phyloP scores from a whole-genome alignment of 352 stramenopile species.

The Phytophthora gonapodyides region DNA sequence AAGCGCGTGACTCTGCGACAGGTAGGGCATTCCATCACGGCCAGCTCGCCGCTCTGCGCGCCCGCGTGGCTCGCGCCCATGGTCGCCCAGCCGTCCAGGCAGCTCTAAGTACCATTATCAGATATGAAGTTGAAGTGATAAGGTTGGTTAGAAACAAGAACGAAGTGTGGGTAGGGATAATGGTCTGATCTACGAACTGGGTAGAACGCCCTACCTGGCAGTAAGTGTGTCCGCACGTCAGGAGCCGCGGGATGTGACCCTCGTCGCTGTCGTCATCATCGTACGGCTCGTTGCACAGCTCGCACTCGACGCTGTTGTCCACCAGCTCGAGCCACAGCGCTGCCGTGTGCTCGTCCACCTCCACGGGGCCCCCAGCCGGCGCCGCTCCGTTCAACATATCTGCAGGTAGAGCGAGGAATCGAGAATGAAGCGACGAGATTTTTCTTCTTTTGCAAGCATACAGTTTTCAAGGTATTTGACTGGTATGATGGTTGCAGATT shows the following conservation, averaged over 20 bases:
- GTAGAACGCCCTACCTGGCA: slow-evolving; percentile 59
- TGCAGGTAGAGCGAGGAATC: slow-evolving; percentile 17
- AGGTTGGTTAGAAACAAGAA: slow-evolving; percentile 2
- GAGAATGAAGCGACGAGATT: slow-evolving; percentile 17
- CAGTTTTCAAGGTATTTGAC: slow-evolving; percentile 5
- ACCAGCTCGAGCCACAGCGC: slow-evolving; percentile 75
- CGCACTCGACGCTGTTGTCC: slow-evolving; percentile 81
- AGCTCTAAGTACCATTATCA: slow-evolving; percentile 40
- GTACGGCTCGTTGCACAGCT: slow-evolving; percentile 88
- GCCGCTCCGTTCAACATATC: slow-evolving; percentile 22
- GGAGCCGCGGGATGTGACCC: slow-evolving; percentile 69
- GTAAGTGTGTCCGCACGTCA: slow-evolving; percentile 82
- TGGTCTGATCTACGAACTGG: neutral
- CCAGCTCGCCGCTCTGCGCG: slow-evolving; percentile 27
- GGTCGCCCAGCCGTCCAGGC: slow-evolving; percentile 66
- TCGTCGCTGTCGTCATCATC: slow-evolving; percentile 62
- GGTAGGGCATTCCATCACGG: slow-evolving; percentile 71
- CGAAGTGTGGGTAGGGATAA: too few relatives aligned
- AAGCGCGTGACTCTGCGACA: slow-evolving; percentile 66
- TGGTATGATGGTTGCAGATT: slow-evolving; percentile 20
- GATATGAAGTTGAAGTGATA: slow-evolving; percentile 11
- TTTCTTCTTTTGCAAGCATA: neutral
- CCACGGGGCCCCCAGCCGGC: slow-evolving; percentile 7
- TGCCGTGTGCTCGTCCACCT: slow-evolving; percentile 56
- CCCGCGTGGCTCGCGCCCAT: slow-evolving; percentile 32